Evolutionary conservation across 768 basidiomycete species (phyloP).

Genomic region (Lactarius vividus): DNA sequence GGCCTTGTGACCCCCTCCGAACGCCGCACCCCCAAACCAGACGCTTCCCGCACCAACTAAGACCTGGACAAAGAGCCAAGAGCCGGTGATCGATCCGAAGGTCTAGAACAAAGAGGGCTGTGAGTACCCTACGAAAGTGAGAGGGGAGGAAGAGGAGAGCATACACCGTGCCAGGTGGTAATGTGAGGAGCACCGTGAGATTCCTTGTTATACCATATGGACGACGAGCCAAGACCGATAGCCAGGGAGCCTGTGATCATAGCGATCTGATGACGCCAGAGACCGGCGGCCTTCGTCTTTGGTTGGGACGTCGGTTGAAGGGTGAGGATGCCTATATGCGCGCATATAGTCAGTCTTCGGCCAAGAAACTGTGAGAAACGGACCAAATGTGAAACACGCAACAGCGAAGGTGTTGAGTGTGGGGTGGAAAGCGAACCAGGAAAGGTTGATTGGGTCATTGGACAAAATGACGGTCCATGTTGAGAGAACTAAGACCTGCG

Average conservation of each 20-base stretch:
- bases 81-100: conserved; percentile 60
- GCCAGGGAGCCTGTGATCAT: conserved; percentile 57
- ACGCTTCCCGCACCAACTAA: conserved; percentile 70
- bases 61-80: conserved; percentile 62
- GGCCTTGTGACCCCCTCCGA: conserved; percentile 70
- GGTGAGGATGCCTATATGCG: conserved; percentile 60
- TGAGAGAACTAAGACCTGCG: conserved; percentile 25
- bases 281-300: conserved; percentile 60
- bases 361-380: conserved; percentile 23
- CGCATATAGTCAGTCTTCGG: not conserved
- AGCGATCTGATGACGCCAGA: conserved; percentile 66
- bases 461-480: conserved; percentile 48
- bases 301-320: conserved; percentile 72
- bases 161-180: conserved; percentile 72
- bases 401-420: conserved; percentile 58
- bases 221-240: conserved; percentile 57
- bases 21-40: conserved; percentile 66
- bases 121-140: conserved; percentile 5
- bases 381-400: conserved; percentile 60
- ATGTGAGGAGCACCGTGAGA: conserved; percentile 54
- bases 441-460: conserved; percentile 44
- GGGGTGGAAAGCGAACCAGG: conserved; percentile 71
- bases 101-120: conserved; percentile 38
- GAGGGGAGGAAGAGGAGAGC: conserved; percentile 28
- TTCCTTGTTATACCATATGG: conserved; percentile 63